Evolutionary conservation across 139 green algal genomes (phyloP), one percentile per base, ranked within the genome.

Genomic region (Picochlorum sp.): DNA sequence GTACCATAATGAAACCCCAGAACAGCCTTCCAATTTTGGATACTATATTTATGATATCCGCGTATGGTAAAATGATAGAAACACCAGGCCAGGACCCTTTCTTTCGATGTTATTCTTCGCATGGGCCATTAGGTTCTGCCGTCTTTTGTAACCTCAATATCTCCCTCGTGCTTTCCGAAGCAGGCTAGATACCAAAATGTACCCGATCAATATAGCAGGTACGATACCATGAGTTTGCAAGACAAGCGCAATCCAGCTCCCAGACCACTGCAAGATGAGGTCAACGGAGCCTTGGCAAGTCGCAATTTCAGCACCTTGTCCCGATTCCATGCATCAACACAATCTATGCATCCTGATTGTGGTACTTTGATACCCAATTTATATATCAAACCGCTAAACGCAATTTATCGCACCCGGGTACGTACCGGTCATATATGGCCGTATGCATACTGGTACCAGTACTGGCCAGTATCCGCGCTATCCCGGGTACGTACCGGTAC

Each of bases 31-130:
- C 84, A 91, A 58, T 86, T 89, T 33, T 25, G 20, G 7, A 67
- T 5, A 54, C 73, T 87, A 70, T 89, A 66, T 8, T 45, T 40
- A 14, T 75, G 69, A 37, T 62, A 75, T 10, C 85, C 85, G 33
- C 83, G 82, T 9, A 89, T 1, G 85, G 85, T 44, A 88, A 59
- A 2, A 93, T 52, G 7, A 91, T 67, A 2, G 70, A 64, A 9
- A 91, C 65, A 1, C 43, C 40, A 0, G 83, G 82, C n/a, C n/a
- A n/a, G n/a, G 39, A 47, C 20, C 7, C 39, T n/a, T 47, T 47
- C 22, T 0, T 47, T n/a, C 20, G 39, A 6, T 47, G 39, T 16
- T n/a, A 16, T 47, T n/a, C 39, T 25, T n/a, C n/a, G 12, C 12
- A 41, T 41, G 9, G 9, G 41, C 6, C 16, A 13, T 8, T 56